A percentile compares a stretch with the other conserved stretches of the same genome.
Conservation (phyloP, 192 early-diverging fungal genomes). For the Podila horticola region DNA sequence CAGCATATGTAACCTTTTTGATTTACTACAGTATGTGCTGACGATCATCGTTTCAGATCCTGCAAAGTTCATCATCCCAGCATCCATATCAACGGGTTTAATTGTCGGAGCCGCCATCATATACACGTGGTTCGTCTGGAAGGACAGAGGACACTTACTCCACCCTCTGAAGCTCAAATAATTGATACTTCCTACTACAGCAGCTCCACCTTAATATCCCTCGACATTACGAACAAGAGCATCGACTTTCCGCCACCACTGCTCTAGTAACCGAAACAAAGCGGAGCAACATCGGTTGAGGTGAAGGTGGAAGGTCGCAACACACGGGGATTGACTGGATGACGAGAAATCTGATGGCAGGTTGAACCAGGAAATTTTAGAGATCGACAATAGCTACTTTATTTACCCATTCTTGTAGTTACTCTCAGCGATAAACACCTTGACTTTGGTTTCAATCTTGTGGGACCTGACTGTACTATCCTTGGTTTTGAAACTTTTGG, state of each 20-base stretch:
- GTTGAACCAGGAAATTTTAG: too few relatives aligned
- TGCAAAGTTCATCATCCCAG: slow-evolving; percentile 30
- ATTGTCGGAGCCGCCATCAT: slow-evolving; percentile 22
- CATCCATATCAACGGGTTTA: slow-evolving; percentile 22
- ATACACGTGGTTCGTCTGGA: slow-evolving; percentile 31
- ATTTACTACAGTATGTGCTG: slow-evolving; percentile 20
- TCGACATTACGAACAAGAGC: too few relatives aligned
- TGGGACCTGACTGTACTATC: too few relatives aligned
- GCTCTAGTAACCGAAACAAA: background rate
- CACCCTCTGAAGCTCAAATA: slow-evolving; percentile 22
- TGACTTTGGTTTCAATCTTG: too few relatives aligned
- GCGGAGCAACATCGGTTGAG: background rate
- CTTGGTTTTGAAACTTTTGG: too few relatives aligned
- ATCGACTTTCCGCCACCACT: too few relatives aligned
- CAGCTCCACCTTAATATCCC: background rate
- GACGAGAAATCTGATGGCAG: too few relatives aligned
- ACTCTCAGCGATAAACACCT: too few relatives aligned
- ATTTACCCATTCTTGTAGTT: too few relatives aligned
- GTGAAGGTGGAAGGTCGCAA: too few relatives aligned
- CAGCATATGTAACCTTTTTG: slow-evolving; percentile 40
- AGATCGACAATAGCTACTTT: too few relatives aligned
- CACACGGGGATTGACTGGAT: too few relatives aligned
- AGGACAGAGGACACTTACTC: slow-evolving; percentile 34
- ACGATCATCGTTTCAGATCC: slow-evolving; percentile 39
- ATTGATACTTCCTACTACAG: background rate